Evolutionary conservation across 495 filamentous ascomycete genomes (phyloP).

Genomic region (Talaromyces borbonicus): DNA sequence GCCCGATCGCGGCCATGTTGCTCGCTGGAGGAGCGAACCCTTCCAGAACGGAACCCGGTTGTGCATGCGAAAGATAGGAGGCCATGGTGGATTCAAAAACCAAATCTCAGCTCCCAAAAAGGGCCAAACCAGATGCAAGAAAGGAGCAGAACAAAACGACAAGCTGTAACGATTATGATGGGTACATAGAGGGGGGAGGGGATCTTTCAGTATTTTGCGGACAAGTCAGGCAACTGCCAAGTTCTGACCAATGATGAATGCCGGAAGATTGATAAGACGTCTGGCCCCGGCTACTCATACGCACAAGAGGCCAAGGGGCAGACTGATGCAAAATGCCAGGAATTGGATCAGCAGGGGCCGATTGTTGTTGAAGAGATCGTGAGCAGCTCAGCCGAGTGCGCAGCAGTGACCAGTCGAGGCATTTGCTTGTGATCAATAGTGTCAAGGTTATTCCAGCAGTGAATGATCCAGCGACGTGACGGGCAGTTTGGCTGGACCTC

Average conservation of each 20-base stretch:
- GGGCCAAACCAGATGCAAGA: no score
- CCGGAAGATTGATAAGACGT: no score
- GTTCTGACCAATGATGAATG: not conserved
- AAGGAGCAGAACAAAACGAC: not conserved
- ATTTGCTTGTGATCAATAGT: not conserved
- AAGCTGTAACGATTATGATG: not conserved
- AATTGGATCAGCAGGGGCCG: no score
- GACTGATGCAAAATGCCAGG: no score
- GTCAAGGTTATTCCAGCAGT: no score
- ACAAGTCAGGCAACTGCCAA: constrained; percentile 1
- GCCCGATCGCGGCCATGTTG: constrained; percentile 23
- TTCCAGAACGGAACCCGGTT: constrained; percentile 13
- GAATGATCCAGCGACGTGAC: constrained; percentile 2
- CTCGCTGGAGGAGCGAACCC: constrained; percentile 23
- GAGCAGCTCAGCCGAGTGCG: no score
- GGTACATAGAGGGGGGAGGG: constrained; percentile 1
- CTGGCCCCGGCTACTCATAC: no score
- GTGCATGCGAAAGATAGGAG: constrained; percentile 14
- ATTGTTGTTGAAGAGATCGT: no score
- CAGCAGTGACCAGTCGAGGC: not conserved
- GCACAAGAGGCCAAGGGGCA: no score
- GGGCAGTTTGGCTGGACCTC: constrained; percentile 2
- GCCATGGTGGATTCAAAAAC: constrained; percentile 23
- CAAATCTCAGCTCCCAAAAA: constrained; percentile 20
- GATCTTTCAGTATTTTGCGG: no score